phyloP scores from a whole-genome alignment of 306 rosid species.

The Vigna angularis region DNA sequence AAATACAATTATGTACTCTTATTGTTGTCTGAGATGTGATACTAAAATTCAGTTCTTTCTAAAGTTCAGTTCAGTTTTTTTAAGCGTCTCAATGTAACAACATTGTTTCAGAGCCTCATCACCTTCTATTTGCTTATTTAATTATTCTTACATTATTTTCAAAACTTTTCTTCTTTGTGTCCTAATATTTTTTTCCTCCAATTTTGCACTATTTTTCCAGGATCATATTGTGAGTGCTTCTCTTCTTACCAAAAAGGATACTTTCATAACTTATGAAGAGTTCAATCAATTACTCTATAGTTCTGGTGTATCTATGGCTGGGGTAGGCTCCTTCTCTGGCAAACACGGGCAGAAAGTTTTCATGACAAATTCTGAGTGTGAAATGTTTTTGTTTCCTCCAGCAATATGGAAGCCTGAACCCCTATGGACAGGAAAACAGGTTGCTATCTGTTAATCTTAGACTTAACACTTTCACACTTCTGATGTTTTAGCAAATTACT shows the following conservation, averaged over 20 bases:
- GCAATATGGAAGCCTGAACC: slow-evolving; percentile 93
- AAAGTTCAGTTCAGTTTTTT: too few relatives aligned
- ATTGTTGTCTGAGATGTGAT: too few relatives aligned
- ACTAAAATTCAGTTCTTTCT: too few relatives aligned
- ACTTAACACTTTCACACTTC: slow-evolving; percentile 7
- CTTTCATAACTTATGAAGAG: slow-evolving; percentile 69
- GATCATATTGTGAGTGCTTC: slow-evolving; percentile 95
- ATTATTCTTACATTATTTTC: slow-evolving; percentile 1
- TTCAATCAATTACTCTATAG: slow-evolving; percentile 90
- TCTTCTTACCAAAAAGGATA: slow-evolving; percentile 89
- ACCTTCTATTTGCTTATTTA: slow-evolving; percentile 21
- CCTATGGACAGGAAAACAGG: slow-evolving; percentile 98
- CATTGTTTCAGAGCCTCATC: slow-evolving; percentile 17
- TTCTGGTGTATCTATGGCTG: slow-evolving; percentile 69
- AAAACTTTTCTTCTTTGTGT: neutral
- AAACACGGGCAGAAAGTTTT: slow-evolving; percentile 67
- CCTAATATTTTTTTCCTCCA: slow-evolving; percentile 2
- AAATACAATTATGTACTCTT: too few relatives aligned
- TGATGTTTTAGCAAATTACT: neutral
- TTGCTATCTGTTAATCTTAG: slow-evolving; percentile 33
- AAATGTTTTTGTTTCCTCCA: slow-evolving; percentile 73
- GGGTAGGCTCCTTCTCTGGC: slow-evolving; percentile 49
- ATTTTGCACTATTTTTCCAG: slow-evolving; percentile 57
- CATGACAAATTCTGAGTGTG: slow-evolving; percentile 60
- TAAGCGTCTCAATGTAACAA: neutral